Evolutionary conservation across 345 rosid species (phyloP).

Genomic region (Jatropha curcas): DNA sequence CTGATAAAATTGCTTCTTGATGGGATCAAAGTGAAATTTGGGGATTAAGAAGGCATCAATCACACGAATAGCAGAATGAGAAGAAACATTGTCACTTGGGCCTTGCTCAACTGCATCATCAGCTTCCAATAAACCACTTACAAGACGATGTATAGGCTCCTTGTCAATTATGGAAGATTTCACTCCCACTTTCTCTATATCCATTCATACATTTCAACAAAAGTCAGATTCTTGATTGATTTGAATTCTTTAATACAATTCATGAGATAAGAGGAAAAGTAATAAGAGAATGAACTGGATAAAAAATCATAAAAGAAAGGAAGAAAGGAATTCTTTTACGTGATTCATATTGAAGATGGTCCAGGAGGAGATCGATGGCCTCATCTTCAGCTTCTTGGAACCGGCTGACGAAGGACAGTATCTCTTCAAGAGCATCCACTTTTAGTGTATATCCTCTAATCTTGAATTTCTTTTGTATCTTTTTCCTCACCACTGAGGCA

Average conservation of each 20-base stretch:
- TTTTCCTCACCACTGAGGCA: conserved; percentile 44
- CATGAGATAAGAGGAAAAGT: not conserved
- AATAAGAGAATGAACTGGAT: too few relatives aligned
- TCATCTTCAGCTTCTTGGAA: conserved; percentile 70
- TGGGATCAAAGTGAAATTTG: conserved; percentile 66
- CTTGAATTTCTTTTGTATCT: conserved; percentile 71
- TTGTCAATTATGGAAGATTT: conserved; percentile 66
- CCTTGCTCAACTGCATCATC: conserved; percentile 57
- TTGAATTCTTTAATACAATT: not conserved
- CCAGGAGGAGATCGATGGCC: conserved; percentile 79
- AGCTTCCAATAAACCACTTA: conserved; percentile 63
- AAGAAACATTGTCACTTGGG: conserved; percentile 23
- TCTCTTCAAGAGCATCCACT: conserved; percentile 69
- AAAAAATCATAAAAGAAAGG: too few relatives aligned
- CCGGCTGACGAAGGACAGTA: conserved; percentile 56
- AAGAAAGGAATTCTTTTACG: not conserved
- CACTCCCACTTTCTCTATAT: conserved; percentile 38
- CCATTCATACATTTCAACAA: not conserved
- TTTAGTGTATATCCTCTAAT: conserved; percentile 71
- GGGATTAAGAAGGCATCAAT: conserved; percentile 81
- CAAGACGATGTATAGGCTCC: conserved; percentile 57
- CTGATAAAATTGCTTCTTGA: conserved; percentile 78
- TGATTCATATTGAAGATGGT: conserved; percentile 50
- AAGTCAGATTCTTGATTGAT: not conserved
- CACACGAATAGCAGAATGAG: conserved; percentile 50